Evolutionary conservation across 1,284 basidiomycete genomes (phyloP).

Genomic region (Neolentinus lepideus): DNA sequence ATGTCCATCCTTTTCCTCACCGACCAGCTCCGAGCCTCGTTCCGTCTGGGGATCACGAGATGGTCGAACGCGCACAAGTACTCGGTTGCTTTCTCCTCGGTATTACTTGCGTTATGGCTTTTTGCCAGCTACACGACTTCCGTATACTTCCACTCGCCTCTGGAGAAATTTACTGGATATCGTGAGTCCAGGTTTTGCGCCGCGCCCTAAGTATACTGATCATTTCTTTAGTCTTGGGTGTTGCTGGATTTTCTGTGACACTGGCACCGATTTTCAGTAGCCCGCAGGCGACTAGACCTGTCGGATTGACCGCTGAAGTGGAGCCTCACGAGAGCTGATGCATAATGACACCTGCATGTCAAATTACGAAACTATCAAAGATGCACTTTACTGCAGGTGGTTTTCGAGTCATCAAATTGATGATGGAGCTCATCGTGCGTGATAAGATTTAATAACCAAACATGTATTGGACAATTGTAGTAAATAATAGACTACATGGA

Average conservation of each 20-base stretch:
- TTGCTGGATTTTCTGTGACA: constrained; percentile 30
- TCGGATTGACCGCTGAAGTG: background rate
- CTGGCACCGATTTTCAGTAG: constrained; percentile 19
- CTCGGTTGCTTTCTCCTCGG: constrained; percentile 36
- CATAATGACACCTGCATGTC: background rate
- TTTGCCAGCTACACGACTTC: constrained; percentile 78
- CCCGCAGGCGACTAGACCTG: background rate
- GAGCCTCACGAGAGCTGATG: background rate
- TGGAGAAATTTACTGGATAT: constrained; percentile 84
- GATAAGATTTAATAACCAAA: too few relatives aligned
- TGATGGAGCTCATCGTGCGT: too few relatives aligned
- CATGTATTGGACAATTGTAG: too few relatives aligned
- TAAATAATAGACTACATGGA: too few relatives aligned
- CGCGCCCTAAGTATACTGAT: constrained; percentile 6
- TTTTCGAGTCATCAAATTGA: too few relatives aligned
- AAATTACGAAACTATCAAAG: background rate
- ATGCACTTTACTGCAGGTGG: background rate
- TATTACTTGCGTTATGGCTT: constrained; percentile 63
- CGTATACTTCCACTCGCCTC: constrained; percentile 86
- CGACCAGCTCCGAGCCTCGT: constrained; percentile 60
- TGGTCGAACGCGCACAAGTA: constrained; percentile 38
- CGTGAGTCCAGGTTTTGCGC: constrained; percentile 38
- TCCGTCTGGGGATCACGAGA: constrained; percentile 15
- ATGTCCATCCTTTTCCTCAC: constrained; percentile 77
- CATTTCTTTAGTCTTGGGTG: constrained; percentile 31